phyloP scores from a whole-genome alignment of 768 basidiomycete species.

The Boletus fagicola region DNA sequence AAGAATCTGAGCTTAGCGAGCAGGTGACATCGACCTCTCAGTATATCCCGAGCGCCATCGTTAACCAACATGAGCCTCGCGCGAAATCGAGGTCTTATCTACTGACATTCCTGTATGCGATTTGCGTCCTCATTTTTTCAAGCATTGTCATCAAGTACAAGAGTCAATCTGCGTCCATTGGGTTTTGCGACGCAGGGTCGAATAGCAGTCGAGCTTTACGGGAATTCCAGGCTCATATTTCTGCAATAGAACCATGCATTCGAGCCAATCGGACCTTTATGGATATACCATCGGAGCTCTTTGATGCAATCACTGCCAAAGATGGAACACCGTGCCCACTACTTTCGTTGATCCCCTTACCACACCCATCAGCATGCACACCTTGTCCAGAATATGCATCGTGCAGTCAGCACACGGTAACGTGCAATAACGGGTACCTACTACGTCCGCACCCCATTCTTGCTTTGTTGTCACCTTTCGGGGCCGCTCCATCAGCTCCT shows the following conservation, averaged over 20 bases:
- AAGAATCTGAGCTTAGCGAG: slow-evolving; percentile 17
- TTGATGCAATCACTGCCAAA: slow-evolving; percentile 26
- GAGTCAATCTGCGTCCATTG: slow-evolving; percentile 63
- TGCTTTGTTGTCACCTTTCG: slow-evolving; percentile 41
- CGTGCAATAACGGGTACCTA: slow-evolving; percentile 68
- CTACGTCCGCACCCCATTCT: slow-evolving; percentile 62
- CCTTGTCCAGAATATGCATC: slow-evolving; percentile 69
- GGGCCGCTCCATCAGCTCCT: slow-evolving; percentile 38
- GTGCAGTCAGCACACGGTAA: slow-evolving; percentile 55
- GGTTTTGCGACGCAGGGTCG: slow-evolving; percentile 70
- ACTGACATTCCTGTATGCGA: slow-evolving; percentile 42
- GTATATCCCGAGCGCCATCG: slow-evolving; percentile 38
- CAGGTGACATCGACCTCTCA: slow-evolving; percentile 38
- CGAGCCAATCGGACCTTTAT: slow-evolving; percentile 51
- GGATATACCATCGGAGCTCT: slow-evolving; percentile 32
- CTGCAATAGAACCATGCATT: slow-evolving; percentile 56
- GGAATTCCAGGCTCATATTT: slow-evolving; percentile 41
- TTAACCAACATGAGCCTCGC: slow-evolving; percentile 12
- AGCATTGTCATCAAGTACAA: slow-evolving; percentile 53
- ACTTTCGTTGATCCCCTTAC: slow-evolving; percentile 52
- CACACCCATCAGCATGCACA: slow-evolving; percentile 63
- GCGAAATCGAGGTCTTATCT: slow-evolving; percentile 30
- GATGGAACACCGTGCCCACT: slow-evolving; percentile 50
- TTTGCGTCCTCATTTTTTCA: slow-evolving; percentile 35
- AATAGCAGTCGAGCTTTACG: slow-evolving; percentile 59